Evolutionary conservation across 805 yeast genomes (phyloP).

Genomic region (Zygoascus ofunaensis): DNA sequence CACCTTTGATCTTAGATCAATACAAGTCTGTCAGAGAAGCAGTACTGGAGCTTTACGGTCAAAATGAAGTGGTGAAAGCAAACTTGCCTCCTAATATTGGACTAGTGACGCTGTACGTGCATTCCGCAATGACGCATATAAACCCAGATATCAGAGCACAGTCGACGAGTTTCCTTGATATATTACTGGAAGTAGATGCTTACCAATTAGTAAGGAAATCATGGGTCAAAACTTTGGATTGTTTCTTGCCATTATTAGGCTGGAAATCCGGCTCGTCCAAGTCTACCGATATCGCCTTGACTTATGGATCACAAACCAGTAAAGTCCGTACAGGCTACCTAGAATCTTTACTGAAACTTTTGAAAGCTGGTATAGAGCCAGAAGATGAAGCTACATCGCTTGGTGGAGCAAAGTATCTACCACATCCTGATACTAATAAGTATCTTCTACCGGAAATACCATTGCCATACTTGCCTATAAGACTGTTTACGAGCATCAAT

Average conservation of each 20-base stretch:
- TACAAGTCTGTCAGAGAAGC: constrained; percentile 57
- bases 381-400: constrained; percentile 14
- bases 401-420: constrained; percentile 9
- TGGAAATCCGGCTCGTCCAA: constrained; percentile 41
- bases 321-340: constrained; percentile 25
- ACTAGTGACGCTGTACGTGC: constrained; percentile 53
- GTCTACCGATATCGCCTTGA: constrained; percentile 27
- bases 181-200: constrained; percentile 47
- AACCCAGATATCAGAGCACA: constrained; percentile 65
- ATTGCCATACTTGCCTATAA: constrained; percentile 55
- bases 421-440: constrained; percentile 42
- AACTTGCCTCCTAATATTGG: constrained; percentile 30
- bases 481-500: constrained; percentile 39
- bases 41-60: constrained; percentile 31
- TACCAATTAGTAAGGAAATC: constrained; percentile 49
- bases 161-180: constrained; percentile 56
- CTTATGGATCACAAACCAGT: constrained; percentile 18
- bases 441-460: constrained; percentile 50
- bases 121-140: constrained; percentile 91
- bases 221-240: constrained; percentile 61
- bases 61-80: constrained; percentile 10
- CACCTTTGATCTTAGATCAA: constrained; percentile 60
- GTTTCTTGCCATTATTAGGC: constrained; percentile 60
- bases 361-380: constrained; percentile 36
- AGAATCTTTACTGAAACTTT: constrained; percentile 34